Base-by-base conservation (phyloP, 1,284 basidiomycete species). In the Cystobasidium sp. region DNA sequence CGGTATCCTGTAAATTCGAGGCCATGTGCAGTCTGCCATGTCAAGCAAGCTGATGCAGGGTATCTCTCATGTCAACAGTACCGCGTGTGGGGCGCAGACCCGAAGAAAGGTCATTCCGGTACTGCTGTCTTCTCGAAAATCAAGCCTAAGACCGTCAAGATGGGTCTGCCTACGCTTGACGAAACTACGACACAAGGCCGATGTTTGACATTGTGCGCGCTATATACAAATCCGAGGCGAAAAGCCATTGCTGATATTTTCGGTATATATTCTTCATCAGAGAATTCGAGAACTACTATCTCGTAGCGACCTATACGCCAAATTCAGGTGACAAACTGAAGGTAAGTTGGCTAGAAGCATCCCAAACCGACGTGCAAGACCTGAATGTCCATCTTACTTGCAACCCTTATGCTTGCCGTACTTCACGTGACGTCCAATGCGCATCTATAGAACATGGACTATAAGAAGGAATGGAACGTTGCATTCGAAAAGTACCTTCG, bases 291-390 rank as follows among this genome's bases (percentile, higher is more conserved):
- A 86, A 85, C 53, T 87, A 84, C 69, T 93, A 88, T 77, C 77
- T 95, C 8, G 84, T 94, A 52, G 91, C 89, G 10, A 94, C 92
- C 1, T 95, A 76, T 77, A 91, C 91, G 31, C 89, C 91, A n/a
- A 95, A 95, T 79, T 92, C 93, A 0, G 93, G 93, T 8, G 84
- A 87, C 73, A 85, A 86, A 1, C 84, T 95, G 58, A 93, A 94
- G 87, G 91, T 90, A 72, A 37, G 78, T 16, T 16, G 59, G 5
- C 39, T 4, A 12, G 39, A 31, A n/a, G n/a, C n/a, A n/a, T n/a
- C n/a, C n/a, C n/a, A n/a, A n/a, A n/a, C n/a, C n/a, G n/a, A n/a
- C n/a, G n/a, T n/a, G n/a, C n/a, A n/a, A n/a, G n/a, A n/a, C n/a
- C n/a, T n/a, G n/a, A n/a, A n/a, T n/a, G n/a, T n/a, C n/a, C n/a